Conservation (phyloP, 768 basidiomycete species). For the Pleurotus pulmonarius region DNA sequence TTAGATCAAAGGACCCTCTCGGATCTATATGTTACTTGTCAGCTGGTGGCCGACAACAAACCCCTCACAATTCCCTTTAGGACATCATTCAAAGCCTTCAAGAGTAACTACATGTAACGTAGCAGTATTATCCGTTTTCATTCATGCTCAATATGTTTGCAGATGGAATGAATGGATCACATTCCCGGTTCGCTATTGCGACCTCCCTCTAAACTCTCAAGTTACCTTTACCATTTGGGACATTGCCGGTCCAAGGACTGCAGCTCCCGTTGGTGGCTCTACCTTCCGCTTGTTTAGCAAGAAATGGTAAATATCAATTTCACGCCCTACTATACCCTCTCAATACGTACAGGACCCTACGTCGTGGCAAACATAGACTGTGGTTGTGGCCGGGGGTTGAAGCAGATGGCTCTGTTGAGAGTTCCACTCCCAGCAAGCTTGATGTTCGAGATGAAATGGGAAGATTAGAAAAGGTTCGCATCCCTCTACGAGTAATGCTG, state of each 20-base stretch:
- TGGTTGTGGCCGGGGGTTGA: constrained; percentile 79
- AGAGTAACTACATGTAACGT: constrained; percentile 70
- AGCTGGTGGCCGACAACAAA: constrained; percentile 90
- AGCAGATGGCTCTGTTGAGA: constrained; percentile 82
- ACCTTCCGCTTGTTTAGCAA: constrained; percentile 90
- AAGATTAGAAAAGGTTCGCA: constrained; percentile 78
- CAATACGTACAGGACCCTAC: constrained; percentile 61
- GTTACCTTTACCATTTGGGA: constrained; percentile 96
- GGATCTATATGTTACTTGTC: constrained; percentile 92
- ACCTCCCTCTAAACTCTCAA: constrained; percentile 85
- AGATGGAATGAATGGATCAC: constrained; percentile 98
- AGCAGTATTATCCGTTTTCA: neutral
- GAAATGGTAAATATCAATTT: constrained; percentile 64
- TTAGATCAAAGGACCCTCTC: constrained; percentile 63
- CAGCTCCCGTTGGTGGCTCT: constrained; percentile 85
- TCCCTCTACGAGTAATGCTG: neutral
- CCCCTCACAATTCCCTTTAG: constrained; percentile 88
- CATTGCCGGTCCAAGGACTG: constrained; percentile 76
- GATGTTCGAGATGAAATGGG: constrained; percentile 90
- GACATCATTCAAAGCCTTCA: constrained; percentile 92
- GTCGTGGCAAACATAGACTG: constrained; percentile 88
- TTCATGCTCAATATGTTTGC: constrained; percentile 1
- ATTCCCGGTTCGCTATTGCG: constrained; percentile 89
- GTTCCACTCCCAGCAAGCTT: constrained; percentile 85
- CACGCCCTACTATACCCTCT: neutral